These are phyloP conservation scores for Talaromyces sp. DNA, from an alignment of 2,329 filamentous ascomycete genomes.

Conservation along the genomic window DNA sequence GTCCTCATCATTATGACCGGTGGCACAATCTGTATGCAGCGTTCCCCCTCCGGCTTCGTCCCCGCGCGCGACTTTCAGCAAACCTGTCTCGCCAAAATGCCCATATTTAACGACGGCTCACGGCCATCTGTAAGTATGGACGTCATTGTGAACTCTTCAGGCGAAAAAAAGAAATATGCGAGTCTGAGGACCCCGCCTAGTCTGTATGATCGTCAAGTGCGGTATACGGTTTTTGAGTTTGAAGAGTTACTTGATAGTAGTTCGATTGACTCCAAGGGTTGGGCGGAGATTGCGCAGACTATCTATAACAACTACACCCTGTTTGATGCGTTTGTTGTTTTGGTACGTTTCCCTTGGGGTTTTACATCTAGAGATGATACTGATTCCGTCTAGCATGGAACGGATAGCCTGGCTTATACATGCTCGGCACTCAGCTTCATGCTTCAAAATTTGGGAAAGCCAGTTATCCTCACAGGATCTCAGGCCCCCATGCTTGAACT, in stretches of 20 bases:
- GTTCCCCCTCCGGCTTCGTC: constrained; percentile 72
- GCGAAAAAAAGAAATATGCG: constrained; percentile 53
- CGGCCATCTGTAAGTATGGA: constrained; percentile 48
- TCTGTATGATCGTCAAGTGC: constrained; percentile 73
- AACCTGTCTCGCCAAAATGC: constrained; percentile 74
- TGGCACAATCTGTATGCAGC: constrained; percentile 80
- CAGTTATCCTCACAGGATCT: constrained; percentile 79
- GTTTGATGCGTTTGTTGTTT: constrained; percentile 86
- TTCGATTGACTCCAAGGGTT: constrained; percentile 80
- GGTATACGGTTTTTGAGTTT: constrained; percentile 83
- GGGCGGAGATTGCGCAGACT: constrained; percentile 78
- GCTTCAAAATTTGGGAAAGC: constrained; percentile 85
- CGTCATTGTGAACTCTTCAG: constrained; percentile 52
- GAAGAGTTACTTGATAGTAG: constrained; percentile 81
- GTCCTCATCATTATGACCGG: constrained; percentile 90
- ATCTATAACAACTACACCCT: constrained; percentile 80
- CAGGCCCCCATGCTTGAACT: constrained; percentile 86
- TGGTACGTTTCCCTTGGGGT: constrained; percentile 34
- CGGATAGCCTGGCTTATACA: constrained; percentile 84
- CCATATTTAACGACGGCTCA: constrained; percentile 79
- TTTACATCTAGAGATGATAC: not conserved
- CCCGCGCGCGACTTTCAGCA: constrained; percentile 78
- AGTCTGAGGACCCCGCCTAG: constrained; percentile 77
- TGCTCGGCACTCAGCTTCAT: constrained; percentile 90
- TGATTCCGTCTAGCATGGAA: constrained; percentile 60